A percentile compares a stretch with the other conserved stretches of the same genome.
These are phyloP conservation scores for Neopestalotiopsis sp. DNA, from an alignment of 2,329 filamentous ascomycete species.

Conservation along the genomic window DNA sequence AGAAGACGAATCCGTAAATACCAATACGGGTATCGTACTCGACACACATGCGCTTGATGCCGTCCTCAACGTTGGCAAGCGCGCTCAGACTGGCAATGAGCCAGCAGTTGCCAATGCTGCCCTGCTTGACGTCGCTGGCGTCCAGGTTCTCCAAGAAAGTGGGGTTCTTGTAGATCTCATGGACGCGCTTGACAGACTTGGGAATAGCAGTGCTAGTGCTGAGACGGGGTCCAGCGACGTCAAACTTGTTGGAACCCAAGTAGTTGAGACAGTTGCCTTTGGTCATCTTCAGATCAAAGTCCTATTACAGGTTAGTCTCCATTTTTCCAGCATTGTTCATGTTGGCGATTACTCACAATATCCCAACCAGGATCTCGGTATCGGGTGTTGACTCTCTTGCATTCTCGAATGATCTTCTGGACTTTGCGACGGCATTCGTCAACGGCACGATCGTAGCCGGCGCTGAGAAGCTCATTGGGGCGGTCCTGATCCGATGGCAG, in stretches of 20 bases:
- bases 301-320: constrained; percentile 42
- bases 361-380: constrained; percentile 73
- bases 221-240: constrained; percentile 49
- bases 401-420: constrained; percentile 67
- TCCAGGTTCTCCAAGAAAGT: constrained; percentile 71
- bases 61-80: constrained; percentile 72
- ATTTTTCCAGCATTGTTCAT: constrained; percentile 27
- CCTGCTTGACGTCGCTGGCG: constrained; percentile 79
- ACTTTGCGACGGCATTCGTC: constrained; percentile 69
- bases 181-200: constrained; percentile 75
- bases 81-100: constrained; percentile 80
- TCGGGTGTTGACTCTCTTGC: constrained; percentile 77
- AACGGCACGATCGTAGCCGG: constrained; percentile 67
- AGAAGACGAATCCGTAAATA: constrained; percentile 90
- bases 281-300: constrained; percentile 72
- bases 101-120: constrained; percentile 82
- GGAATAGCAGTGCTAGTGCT: constrained; percentile 61
- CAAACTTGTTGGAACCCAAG: constrained; percentile 57
- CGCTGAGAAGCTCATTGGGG: constrained; percentile 64
- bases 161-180: constrained; percentile 78
- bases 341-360: constrained; percentile 51
- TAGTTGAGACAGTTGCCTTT: constrained; percentile 61
- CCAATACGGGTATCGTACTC: constrained; percentile 76
- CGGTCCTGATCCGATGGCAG: constrained; percentile 55
- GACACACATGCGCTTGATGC: constrained; percentile 77